Conservation (phyloP, 108 stramenopile species). For the Fragilariopsis cylindrus region DNA sequence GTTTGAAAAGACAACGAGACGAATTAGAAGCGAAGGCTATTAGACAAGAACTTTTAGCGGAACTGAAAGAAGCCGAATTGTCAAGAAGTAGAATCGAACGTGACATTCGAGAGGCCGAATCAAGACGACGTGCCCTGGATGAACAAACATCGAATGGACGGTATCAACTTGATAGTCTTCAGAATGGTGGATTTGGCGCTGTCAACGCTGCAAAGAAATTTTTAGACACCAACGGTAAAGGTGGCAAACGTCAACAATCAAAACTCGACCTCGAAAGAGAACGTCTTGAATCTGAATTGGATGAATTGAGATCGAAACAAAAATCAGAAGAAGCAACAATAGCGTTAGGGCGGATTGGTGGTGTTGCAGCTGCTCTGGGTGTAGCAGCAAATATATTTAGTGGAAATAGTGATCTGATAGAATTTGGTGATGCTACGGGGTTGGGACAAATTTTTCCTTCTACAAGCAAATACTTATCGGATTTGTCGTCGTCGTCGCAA, state of each 20-base stretch:
- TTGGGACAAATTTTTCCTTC: slow-evolving; percentile 10
- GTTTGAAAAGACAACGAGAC: slow-evolving; percentile 16
- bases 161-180: neutral
- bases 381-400: slow-evolving; percentile 9
- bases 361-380: neutral
- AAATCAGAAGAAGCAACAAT: slow-evolving; percentile 1
- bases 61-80: slow-evolving; percentile 9
- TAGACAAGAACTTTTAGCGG: slow-evolving; percentile 6
- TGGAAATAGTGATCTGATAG: slow-evolving; percentile 1
- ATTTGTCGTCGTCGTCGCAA: neutral
- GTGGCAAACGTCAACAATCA: neutral
- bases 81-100: slow-evolving; percentile 1
- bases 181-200: neutral
- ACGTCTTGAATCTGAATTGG: slow-evolving; percentile 5
- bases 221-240: neutral
- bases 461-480: slow-evolving; percentile 9
- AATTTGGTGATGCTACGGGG: neutral
- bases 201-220: slow-evolving; percentile 7
- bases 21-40: slow-evolving; percentile 1
- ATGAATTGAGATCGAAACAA: slow-evolving; percentile 1
- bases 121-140: slow-evolving; percentile 4
- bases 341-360: neutral
- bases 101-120: slow-evolving; percentile 5
- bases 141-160: slow-evolving; percentile 3
- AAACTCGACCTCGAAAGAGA: slow-evolving; percentile 14